Percentiles rank a stretch among this genome's conserved stretches.
Evolutionary conservation across 495 filamentous ascomycete genomes (phyloP).

Genomic region (Daldinia decipiens): DNA sequence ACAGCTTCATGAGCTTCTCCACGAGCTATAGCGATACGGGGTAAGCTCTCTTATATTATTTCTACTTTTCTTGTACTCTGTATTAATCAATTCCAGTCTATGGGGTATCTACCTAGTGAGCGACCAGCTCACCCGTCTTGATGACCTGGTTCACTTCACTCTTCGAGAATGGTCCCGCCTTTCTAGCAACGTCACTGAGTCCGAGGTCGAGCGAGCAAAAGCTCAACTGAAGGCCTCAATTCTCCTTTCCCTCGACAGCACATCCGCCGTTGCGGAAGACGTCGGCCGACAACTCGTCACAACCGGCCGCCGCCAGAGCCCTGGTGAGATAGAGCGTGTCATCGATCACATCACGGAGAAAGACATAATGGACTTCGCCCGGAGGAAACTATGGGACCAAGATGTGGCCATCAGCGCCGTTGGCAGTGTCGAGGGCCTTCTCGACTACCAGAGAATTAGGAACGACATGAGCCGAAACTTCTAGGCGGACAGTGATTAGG

Average conservation of each 20-base stretch:
- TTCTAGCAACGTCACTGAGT: constrained; percentile 81
- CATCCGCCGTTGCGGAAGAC: constrained; percentile 96
- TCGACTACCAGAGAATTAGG: constrained; percentile 91
- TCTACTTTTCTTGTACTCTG: background rate
- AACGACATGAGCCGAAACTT: constrained; percentile 89
- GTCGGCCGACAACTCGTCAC: constrained; percentile 98
- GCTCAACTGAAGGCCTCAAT: constrained; percentile 98
- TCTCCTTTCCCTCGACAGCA: constrained; percentile 95
- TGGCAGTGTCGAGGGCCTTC: constrained; percentile 86
- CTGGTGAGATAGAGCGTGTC: constrained; percentile 92
- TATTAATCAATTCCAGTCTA: constrained; percentile 66
- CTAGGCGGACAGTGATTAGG: constrained; percentile 42
- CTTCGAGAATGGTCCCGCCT: constrained; percentile 98
- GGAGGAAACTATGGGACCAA: constrained; percentile 93
- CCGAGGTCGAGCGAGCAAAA: constrained; percentile 98
- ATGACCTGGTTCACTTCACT: constrained; percentile 97
- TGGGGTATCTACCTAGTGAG: constrained; percentile 99
- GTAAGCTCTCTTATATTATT: constrained; percentile 62
- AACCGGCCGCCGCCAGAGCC: constrained; percentile 87
- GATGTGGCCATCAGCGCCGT: constrained; percentile 93
- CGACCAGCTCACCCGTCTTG: constrained; percentile 84
- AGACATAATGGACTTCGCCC: constrained; percentile 95
- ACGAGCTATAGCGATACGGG: constrained; percentile 99
- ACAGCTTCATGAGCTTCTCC: constrained; percentile 99
- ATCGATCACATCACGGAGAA: constrained; percentile 91